Evolutionary conservation across 139 green algal species (phyloP).

Genomic region (Tetradesmus lagerheimii): DNA sequence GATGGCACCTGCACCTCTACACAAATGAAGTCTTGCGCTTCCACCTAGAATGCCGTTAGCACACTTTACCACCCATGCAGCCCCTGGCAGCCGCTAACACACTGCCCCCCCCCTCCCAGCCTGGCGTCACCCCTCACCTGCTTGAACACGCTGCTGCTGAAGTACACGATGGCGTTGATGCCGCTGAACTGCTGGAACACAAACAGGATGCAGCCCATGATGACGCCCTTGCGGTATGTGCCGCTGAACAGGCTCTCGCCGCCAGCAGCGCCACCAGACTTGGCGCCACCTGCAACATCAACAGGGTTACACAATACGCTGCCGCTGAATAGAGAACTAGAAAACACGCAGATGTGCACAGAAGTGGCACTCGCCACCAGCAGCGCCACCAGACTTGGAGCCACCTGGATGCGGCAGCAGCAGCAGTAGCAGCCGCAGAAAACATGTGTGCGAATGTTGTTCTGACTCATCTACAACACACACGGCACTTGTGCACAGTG

Average conservation of each 20-base stretch:
- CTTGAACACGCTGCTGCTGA: slow-evolving; percentile 93
- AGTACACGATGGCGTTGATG: slow-evolving; percentile 98
- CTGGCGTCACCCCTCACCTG: slow-evolving; percentile 76
- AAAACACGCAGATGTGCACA: slow-evolving; percentile 83
- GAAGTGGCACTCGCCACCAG: slow-evolving; percentile 50
- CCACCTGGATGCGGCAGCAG: too few relatives aligned
- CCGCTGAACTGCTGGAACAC: slow-evolving; percentile 96
- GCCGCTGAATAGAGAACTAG: slow-evolving; percentile 96
- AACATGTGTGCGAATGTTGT: too few relatives aligned
- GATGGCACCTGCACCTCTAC: too few relatives aligned
- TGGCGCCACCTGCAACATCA: not conserved
- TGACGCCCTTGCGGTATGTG: slow-evolving; percentile 56
- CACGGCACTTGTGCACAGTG: too few relatives aligned
- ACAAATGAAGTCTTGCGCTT: too few relatives aligned
- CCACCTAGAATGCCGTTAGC: too few relatives aligned
- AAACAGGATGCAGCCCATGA: slow-evolving; percentile 83
- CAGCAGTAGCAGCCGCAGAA: too few relatives aligned
- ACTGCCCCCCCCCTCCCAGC: not conserved
- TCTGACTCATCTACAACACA: too few relatives aligned
- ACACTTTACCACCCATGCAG: too few relatives aligned
- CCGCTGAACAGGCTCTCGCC: slow-evolving; percentile 56
- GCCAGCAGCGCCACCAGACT: not conserved
- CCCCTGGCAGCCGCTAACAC: not conserved
- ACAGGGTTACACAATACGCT: slow-evolving; percentile 50
- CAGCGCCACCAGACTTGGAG: not conserved